Percentiles rank a stretch among this genome's conserved stretches.
Conservation (phyloP, 2,329 filamentous ascomycete species). For the Fusarium sp. region DNA sequence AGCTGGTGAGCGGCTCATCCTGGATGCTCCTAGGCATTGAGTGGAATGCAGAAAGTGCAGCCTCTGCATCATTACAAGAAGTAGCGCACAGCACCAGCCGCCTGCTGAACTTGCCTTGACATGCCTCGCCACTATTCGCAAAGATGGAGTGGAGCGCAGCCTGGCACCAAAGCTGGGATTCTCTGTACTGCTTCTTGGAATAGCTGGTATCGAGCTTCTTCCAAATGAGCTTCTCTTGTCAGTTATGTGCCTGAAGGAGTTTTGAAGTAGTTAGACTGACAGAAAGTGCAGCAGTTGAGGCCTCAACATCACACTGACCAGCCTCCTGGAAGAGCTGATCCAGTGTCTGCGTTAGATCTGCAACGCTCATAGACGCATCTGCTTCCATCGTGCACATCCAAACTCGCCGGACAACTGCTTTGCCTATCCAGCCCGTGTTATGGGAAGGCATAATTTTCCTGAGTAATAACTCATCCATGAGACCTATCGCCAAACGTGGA, state of each 20-base stretch:
- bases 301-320: constrained; percentile 58
- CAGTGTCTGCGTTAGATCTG: constrained; percentile 39
- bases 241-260: neutral
- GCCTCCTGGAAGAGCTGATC: constrained; percentile 51
- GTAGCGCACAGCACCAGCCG: constrained; percentile 78
- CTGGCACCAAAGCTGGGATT: constrained; percentile 74
- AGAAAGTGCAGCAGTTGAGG: constrained; percentile 73
- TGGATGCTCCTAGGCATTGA: constrained; percentile 66
- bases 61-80: constrained; percentile 47
- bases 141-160: constrained; percentile 75
- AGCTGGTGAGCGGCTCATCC: constrained; percentile 72
- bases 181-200: constrained; percentile 58
- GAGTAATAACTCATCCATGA: constrained; percentile 71
- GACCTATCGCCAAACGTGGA: constrained; percentile 55
- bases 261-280: constrained; percentile 51
- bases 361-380: constrained; percentile 39
- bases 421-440: constrained; percentile 70
- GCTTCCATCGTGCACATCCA: constrained; percentile 66
- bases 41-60: constrained; percentile 53
- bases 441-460: constrained; percentile 60
- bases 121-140: constrained; percentile 68
- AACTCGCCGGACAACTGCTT: constrained; percentile 70
- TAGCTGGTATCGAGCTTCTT: constrained; percentile 73
- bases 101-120: constrained; percentile 73
- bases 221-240: constrained; percentile 73